Evolutionary conservation across 305 asterid genomes (phyloP), one percentile per base, ranked within the genome.

Genomic region (Vinca major): DNA sequence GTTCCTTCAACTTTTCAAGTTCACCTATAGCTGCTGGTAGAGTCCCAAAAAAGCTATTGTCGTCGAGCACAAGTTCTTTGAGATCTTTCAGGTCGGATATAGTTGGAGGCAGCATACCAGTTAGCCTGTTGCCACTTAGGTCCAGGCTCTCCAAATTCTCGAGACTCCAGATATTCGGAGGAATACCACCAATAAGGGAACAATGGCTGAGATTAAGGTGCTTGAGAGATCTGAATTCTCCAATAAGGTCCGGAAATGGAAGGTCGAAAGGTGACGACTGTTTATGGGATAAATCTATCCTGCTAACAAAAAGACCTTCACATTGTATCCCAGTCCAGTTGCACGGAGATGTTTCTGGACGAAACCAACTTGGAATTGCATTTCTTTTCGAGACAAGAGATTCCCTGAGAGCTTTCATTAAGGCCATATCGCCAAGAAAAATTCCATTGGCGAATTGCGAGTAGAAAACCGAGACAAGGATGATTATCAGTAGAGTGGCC

Each of bases 251-350:
- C 0, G 92, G 94, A 56, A 90, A 84, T 4, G 87, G 92, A 55
- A 83, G 71, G 66, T 71, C 69, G 13, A 72, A 73, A 44, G 87
- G 86, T 33, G 80, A 75, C 1, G 43, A 26, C 33, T 26, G 41
- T 16, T 62, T 51, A 68, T 79, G 80, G 1, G 85, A 67, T 60
- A 88, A 65, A 53, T 83, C 78, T 19, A 88, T 76, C 37, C 70
- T 62, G 13, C 37, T 78, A 7, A 88, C 90, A 60, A 3, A 36
- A 7, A 45, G 54, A 47, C 76, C 79, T n/a, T 85, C 84, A 63
- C 96, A 90, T 71, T 63, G 75, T 47, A 90, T 76, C 39, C 95
- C 93, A 0, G 86, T 75, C 95, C 92, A 86, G 49, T 85, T 80
- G 82, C 96, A 89, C 0, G 92, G 88, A 68, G 73, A 52, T 26